Percentiles rank a stretch among this genome's conserved stretches.
phyloP scores from a whole-genome alignment of 495 filamentous ascomycete genomes.

The Baudoinia panamericana region DNA sequence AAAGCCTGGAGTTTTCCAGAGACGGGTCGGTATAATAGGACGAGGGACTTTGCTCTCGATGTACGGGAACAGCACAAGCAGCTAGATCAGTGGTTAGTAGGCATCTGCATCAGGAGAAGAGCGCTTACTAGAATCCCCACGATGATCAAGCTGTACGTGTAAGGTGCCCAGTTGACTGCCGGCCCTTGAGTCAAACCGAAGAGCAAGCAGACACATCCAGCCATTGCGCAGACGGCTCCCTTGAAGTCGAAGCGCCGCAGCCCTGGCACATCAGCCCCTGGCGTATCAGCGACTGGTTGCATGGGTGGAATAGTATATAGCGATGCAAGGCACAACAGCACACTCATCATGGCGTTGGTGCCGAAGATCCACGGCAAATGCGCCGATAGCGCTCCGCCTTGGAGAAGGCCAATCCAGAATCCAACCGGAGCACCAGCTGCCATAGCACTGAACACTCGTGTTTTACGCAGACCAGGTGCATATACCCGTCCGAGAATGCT shows the following conservation, averaged over 20 bases:
- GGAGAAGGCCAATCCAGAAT: slow-evolving; percentile 13
- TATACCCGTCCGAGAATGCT: slow-evolving; percentile 19
- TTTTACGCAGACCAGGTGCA: slow-evolving; percentile 16
- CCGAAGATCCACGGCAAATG: slow-evolving; percentile 18
- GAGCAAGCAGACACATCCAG: slow-evolving; percentile 10
- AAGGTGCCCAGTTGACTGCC: slow-evolving; percentile 8
- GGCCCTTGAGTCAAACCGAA: slow-evolving; percentile 19
- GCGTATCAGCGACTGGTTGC: slow-evolving; percentile 2
- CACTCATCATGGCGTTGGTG: slow-evolving; percentile 13
- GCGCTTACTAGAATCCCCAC: slow-evolving; percentile 5
- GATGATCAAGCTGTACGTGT: slow-evolving; percentile 16
- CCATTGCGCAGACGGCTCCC: slow-evolving; percentile 1
- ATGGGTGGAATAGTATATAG: slow-evolving; percentile 13
- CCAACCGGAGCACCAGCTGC: slow-evolving; percentile 14
- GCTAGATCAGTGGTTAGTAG: too few relatives aligned
- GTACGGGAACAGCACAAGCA: slow-evolving; percentile 10
- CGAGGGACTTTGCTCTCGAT: slow-evolving; percentile 5
- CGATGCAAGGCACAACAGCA: slow-evolving; percentile 1
- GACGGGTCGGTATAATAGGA: slow-evolving; percentile 12
- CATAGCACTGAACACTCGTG: slow-evolving; percentile 15
- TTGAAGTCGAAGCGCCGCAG: slow-evolving; percentile 10
- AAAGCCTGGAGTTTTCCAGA: slow-evolving; percentile 33
- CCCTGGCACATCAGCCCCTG: not conserved
- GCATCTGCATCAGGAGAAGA: too few relatives aligned
- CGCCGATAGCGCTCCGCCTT: slow-evolving; percentile 14